Evolutionary conservation across 169 alveolate genomes (phyloP), one percentile per base, ranked within the genome.

Genomic region (Plasmodium sp.): DNA sequence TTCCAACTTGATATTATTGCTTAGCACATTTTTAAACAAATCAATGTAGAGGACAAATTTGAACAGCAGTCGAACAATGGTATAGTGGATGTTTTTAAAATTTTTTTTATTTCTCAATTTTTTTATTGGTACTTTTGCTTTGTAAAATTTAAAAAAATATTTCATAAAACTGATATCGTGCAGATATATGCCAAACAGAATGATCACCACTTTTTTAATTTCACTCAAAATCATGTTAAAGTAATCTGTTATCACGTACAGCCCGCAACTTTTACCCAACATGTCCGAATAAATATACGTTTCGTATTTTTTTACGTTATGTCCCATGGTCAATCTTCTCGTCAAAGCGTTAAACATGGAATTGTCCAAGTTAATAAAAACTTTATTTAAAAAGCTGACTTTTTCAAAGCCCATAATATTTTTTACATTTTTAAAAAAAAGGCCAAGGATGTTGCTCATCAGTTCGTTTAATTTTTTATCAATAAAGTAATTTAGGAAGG

Each of bases 341-440:
- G 94, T 88, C 31, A 88, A 80, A 1, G 73, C 51, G 18, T 33
- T 88, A 10, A 79, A 71, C 2, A 39, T 5, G 18, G 18, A 5
- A 79, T 77, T 88, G 81, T 67, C 83, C 54, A 88, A 5, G 36
- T 80, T n/a, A n/a, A 88, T 88, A 51, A 58, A 90, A 27, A 90
- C 74, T 80, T 80, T 90, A 74, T 90, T 90, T 27, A 90, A 54
- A 41, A 90, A 90, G 58, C 94, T 90, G 33, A 90, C 36, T 18
- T 90, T 79, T 31, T 90, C 58, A 90, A 62, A 90, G 2, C 94
- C 94, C 7, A 90, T 73, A 33, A 90, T 56, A 67, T 90, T 90
- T 43, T 80, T 90, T 80, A 90, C 48, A 90, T 90, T 80, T 5
- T 80, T 79, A 51, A 67, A 90, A 90, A 90, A 90, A 16, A 80